Conservation (phyloP, 1,284 basidiomycete genomes). For the Trametes hirsuta region DNA sequence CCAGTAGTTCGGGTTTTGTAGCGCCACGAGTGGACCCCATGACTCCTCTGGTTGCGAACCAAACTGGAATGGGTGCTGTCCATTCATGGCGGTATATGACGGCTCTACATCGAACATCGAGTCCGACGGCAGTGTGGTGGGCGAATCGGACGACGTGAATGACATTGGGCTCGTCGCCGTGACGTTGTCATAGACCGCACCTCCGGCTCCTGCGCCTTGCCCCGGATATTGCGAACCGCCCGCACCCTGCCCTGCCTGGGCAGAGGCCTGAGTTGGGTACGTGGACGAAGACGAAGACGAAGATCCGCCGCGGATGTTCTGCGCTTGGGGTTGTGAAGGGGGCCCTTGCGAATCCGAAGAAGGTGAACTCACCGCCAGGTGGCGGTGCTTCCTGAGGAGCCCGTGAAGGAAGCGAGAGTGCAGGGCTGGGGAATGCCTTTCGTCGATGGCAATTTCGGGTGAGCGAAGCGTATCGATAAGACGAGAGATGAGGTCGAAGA, state of each 20-base stretch:
- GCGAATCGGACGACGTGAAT: conserved; percentile 19
- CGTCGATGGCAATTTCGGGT: conserved; percentile 79
- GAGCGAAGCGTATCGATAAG: conserved; percentile 74
- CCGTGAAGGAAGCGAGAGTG: conserved; percentile 80
- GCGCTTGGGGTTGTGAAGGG: conserved; percentile 20
- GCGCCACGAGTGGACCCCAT: conserved; percentile 70
- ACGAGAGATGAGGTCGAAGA: conserved; percentile 70
- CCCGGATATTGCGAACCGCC: conserved; percentile 2
- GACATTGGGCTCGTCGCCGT: conserved; percentile 21
- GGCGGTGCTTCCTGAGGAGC: conserved; percentile 66
- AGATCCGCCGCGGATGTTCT: conserved; percentile 13
- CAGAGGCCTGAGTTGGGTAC: background rate
- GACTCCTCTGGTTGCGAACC: conserved; percentile 44
- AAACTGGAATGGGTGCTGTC: conserved; percentile 28
- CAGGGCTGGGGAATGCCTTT: conserved; percentile 78
- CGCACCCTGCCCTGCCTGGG: background rate
- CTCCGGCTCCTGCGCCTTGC: conserved; percentile 4
- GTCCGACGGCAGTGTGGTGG: conserved; percentile 22
- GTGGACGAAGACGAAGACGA: background rate
- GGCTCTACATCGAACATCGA: conserved; percentile 29
- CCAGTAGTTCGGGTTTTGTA: conserved; percentile 76
- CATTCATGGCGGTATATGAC: conserved; percentile 26
- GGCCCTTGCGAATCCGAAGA: conserved; percentile 35
- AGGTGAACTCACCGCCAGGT: conserved; percentile 54
- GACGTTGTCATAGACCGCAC: conserved; percentile 17